Percentiles rank a stretch among this genome's conserved stretches.
Conservation (phyloP, 805 yeast species). For the Starmerella etchellsii region DNA sequence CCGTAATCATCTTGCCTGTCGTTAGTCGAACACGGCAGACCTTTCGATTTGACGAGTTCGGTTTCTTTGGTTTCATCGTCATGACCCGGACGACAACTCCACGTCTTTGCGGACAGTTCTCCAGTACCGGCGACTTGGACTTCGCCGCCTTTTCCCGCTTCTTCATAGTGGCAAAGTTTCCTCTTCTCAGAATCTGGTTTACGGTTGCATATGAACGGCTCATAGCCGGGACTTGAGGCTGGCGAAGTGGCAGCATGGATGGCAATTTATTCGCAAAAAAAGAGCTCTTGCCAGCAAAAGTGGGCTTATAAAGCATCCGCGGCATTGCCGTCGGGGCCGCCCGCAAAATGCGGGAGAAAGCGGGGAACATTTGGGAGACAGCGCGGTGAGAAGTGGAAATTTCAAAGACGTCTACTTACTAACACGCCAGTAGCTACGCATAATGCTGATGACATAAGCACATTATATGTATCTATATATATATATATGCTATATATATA, state of each 20-base stretch:
- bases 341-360: background rate
- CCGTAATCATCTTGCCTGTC: conserved; percentile 78
- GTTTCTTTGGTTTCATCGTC: conserved; percentile 95
- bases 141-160: conserved; percentile 28
- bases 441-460: no score
- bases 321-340: background rate
- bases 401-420: no score
- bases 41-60: conserved; percentile 95
- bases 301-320: background rate
- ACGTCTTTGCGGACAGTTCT: conserved; percentile 69
- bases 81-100: conserved; percentile 90
- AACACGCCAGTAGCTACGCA: no score
- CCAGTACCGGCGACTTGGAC: conserved; percentile 68
- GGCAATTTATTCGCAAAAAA: background rate
- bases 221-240: background rate
- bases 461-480: no score
- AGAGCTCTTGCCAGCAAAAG: background rate
- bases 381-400: no score
- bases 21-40: conserved; percentile 89
- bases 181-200: conserved; percentile 27
- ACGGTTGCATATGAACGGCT: conserved; percentile 21
- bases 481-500: no score
- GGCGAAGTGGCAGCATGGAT: background rate
- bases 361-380: background rate
- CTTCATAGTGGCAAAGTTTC: conserved; percentile 25